Base-by-base conservation (phyloP, 2,329 filamentous ascomycete genomes). In the Aspergillus glaucus region DNA sequence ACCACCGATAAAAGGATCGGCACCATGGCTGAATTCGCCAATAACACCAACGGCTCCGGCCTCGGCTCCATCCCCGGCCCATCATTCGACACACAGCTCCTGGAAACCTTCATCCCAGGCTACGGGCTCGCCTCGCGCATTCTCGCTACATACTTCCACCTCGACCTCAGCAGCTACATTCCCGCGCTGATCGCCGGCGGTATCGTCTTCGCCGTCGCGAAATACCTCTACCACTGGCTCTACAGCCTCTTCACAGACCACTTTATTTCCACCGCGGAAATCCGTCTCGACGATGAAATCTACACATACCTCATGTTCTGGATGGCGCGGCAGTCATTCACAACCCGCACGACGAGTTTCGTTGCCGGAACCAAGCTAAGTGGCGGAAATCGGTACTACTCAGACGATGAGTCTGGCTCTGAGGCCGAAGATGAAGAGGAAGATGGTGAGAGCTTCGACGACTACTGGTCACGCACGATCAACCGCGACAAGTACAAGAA, bases 291-390 rank as follows among this genome's bases (percentile, higher is more conserved):
- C 49, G 85, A 88, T 57, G 85, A 88, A 62, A 80, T 86, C 49
- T 88, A 86, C 70, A 84, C 84, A 60, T 85, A 86, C 59, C 60
- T 87, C 37, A 86, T 87, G 82, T 75, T 75, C 22, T 88, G 85
- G 85, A 76, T 87, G 2, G 76, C 83, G 2, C 67, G 72, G 30
- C 84, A 88, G 64, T 64, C 69, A 3, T 86, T 87, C 55, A 75
- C 81, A 17, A 75, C 78, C 51, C 69, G 71, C 4, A 79, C 82
- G 0, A 79, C 81, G 12, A 76, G 76, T 41, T 85, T 86, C 54
- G 75, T 87, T 9, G 85, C 81, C 37, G 84, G 84, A 59, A 84
- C 82, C 5, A 79, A 79, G 56, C 61, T 83, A 32, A 79, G 75
- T 58, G 61, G 61, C 37, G 50, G 60, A 30, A 52, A 57, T 37